Percentiles rank a stretch among this genome's conserved stretches.
Conservation (phyloP, 139 green algal genomes). For the Coccomyxa sp. region DNA sequence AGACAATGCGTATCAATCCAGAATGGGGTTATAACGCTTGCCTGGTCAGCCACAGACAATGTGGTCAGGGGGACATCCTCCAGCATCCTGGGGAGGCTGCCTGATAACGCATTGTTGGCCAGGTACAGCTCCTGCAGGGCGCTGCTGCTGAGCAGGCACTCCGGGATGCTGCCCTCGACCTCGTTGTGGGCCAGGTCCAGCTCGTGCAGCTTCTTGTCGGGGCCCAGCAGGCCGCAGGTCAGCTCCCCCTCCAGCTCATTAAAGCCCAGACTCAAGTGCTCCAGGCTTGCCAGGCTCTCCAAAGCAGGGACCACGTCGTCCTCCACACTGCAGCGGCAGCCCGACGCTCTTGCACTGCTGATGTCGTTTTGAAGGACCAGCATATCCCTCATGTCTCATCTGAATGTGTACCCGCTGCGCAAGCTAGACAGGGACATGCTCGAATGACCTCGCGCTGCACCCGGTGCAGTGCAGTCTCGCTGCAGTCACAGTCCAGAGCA, state of each 20-base stretch:
- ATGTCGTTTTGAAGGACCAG: too few relatives aligned
- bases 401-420: too few relatives aligned
- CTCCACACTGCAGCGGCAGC: not conserved
- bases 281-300: not conserved
- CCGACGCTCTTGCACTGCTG: too few relatives aligned
- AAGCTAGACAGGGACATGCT: too few relatives aligned
- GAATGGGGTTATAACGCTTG: not conserved
- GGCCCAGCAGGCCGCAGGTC: not conserved
- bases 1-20: not conserved
- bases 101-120: not conserved
- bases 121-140: not conserved
- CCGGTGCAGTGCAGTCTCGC: too few relatives aligned
- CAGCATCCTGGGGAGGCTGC: not conserved
- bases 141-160: not conserved
- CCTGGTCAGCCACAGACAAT: not conserved
- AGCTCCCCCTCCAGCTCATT: not conserved
- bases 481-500: too few relatives aligned
- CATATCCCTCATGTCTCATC: too few relatives aligned
- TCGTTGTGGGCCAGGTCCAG: not conserved
- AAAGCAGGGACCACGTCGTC: not conserved
- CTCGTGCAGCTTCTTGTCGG: not conserved
- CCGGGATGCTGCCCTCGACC: not conserved
- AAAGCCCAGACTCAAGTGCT: not conserved
- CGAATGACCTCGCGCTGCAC: too few relatives aligned
- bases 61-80: not conserved